A percentile compares a stretch with the other conserved stretches of the same genome.
Conservation (phyloP, 495 filamentous ascomycete genomes). For the Hypoxylon fragiforme region DNA sequence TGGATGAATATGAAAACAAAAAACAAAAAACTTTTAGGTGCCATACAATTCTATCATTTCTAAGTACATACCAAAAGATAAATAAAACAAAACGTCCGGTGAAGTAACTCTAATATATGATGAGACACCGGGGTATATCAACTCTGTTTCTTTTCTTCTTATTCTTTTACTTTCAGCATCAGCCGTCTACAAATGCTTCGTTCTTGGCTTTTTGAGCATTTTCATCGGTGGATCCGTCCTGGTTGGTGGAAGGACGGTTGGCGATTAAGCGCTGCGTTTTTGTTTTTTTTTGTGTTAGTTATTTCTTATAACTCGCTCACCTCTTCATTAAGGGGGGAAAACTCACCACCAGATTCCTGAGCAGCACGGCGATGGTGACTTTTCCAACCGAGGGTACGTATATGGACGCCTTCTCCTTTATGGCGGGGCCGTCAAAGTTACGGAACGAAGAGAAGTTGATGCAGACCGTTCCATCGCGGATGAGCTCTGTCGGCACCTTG, state of each 20-base stretch:
- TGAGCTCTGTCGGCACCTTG: slow-evolving; percentile 81
- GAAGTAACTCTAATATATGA: slow-evolving; percentile 1
- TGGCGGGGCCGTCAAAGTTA: slow-evolving; percentile 80
- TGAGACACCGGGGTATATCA: slow-evolving; percentile 3
- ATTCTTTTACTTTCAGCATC: slow-evolving; percentile 9
- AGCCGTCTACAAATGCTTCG: slow-evolving; percentile 44
- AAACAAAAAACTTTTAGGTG: background rate
- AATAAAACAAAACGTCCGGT: too few species aligned
- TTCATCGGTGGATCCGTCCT: slow-evolving; percentile 36
- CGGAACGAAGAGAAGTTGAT: slow-evolving; percentile 97
- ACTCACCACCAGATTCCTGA: slow-evolving; percentile 85
- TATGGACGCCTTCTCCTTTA: slow-evolving; percentile 94
- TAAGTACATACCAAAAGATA: background rate
- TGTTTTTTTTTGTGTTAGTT: background rate
- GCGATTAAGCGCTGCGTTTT: slow-evolving; percentile 45
- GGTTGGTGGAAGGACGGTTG: slow-evolving; percentile 42
- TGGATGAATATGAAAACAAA: background rate
- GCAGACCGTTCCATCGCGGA: slow-evolving; percentile 89
- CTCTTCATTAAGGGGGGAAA: too few species aligned
- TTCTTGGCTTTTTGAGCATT: slow-evolving; percentile 39
- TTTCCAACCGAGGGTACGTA: slow-evolving; percentile 97
- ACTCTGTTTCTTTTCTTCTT: background rate
- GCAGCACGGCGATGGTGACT: slow-evolving; percentile 89
- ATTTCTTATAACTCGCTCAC: too few species aligned
- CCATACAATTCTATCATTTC: slow-evolving; percentile 1